A percentile compares a stretch with the other conserved stretches of the same genome.
Evolutionary conservation across 768 basidiomycete genomes (phyloP).

Genomic region (Collybia sordida): DNA sequence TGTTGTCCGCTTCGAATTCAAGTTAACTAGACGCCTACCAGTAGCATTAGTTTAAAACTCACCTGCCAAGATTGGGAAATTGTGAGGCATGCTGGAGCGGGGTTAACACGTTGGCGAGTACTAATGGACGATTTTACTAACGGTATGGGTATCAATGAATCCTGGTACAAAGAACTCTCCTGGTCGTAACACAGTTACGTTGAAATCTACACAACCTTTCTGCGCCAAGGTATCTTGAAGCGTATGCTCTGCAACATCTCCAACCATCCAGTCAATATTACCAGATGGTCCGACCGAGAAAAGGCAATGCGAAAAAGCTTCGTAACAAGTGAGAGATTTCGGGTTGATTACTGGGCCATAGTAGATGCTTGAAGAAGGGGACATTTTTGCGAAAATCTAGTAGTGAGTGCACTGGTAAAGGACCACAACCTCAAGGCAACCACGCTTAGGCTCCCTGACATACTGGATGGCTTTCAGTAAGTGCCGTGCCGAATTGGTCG

Average conservation of each 20-base stretch:
- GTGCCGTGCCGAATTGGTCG: no score
- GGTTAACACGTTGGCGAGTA: background rate
- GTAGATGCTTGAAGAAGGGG: slow-evolving; percentile 24
- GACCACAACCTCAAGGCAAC: background rate
- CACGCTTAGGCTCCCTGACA: background rate
- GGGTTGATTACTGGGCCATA: slow-evolving; percentile 63
- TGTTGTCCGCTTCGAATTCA: slow-evolving; percentile 64
- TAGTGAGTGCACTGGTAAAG: no score
- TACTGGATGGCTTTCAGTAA: background rate
- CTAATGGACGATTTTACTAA: slow-evolving; percentile 32
- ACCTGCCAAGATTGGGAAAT: slow-evolving; percentile 71
- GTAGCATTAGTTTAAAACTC: slow-evolving; percentile 15
- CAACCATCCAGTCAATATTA: slow-evolving; percentile 70
- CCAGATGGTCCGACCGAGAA: slow-evolving; percentile 48
- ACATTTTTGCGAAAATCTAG: slow-evolving; percentile 1
- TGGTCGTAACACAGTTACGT: slow-evolving; percentile 40
- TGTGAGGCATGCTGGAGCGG: slow-evolving; percentile 72
- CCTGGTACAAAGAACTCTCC: slow-evolving; percentile 84
- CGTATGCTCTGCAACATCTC: slow-evolving; percentile 47
- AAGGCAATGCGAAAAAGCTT: slow-evolving; percentile 50
- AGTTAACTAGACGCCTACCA: background rate
- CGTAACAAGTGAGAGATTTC: slow-evolving; percentile 37
- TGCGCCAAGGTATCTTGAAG: slow-evolving; percentile 50
- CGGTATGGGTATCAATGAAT: slow-evolving; percentile 90
- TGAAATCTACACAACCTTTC: slow-evolving; percentile 47